Conservation (phyloP, 257 asterid genomes). For the Perilla frutescens region DNA sequence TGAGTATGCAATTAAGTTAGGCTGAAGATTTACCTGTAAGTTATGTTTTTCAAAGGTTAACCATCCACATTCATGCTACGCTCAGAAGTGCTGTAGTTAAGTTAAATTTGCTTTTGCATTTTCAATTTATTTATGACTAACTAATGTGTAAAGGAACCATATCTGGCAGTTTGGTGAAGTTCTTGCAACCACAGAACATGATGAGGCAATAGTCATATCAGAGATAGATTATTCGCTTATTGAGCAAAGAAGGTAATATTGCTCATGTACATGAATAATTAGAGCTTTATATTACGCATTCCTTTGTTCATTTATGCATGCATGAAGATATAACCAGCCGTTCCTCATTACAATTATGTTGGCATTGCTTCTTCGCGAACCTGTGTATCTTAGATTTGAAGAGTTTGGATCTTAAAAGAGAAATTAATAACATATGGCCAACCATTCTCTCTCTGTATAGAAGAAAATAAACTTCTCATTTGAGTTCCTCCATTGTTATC, state of each 20-base stretch:
- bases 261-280: constrained; percentile 24
- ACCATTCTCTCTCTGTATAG: constrained; percentile 7
- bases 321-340: neutral
- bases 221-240: constrained; percentile 84
- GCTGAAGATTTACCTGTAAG: constrained; percentile 7
- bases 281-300: constrained; percentile 2
- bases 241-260: constrained; percentile 76
- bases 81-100: constrained; percentile 4
- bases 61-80: constrained; percentile 23
- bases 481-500: neutral
- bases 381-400: neutral
- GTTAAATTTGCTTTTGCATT: constrained; percentile 9
- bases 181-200: constrained; percentile 89
- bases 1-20: constrained; percentile 45
- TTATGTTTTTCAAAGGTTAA: constrained; percentile 29
- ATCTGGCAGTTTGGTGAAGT: constrained; percentile 88
- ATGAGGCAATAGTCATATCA: constrained; percentile 67
- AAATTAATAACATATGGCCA: neutral
- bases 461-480: neutral
- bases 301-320: neutral
- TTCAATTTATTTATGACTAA: constrained; percentile 14
- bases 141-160: constrained; percentile 36
- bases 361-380: neutral
- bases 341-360: constrained; percentile 1
- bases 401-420: neutral